Evolutionary conservation across 768 basidiomycete species (phyloP).

Genomic region (Leccinum ochraceum): DNA sequence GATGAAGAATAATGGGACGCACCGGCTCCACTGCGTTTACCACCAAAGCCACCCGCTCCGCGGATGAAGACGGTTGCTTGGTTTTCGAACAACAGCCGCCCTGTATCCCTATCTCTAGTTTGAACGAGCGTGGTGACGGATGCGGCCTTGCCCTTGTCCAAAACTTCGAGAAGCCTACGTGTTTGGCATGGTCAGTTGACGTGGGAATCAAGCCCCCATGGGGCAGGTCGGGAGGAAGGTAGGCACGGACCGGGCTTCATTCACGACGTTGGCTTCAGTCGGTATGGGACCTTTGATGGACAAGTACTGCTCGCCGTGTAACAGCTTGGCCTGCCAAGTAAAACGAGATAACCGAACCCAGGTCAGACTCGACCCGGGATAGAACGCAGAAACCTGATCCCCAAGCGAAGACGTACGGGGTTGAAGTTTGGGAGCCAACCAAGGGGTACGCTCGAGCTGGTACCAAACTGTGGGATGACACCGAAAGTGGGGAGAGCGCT

Average conservation of each 20-base stretch:
- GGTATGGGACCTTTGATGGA: conserved; percentile 86
- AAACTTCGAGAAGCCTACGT: conserved; percentile 68
- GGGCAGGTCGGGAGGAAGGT: conserved; percentile 18
- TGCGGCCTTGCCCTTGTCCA: conserved; percentile 93
- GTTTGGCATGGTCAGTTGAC: conserved; percentile 8
- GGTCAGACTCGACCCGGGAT: background rate
- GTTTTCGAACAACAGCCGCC: conserved; percentile 86
- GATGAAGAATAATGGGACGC: conserved; percentile 19
- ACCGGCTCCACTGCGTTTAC: conserved; percentile 84
- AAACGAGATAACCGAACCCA: background rate
- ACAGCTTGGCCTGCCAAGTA: conserved; percentile 74
- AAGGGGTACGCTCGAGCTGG: conserved; percentile 63
- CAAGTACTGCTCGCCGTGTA: conserved; percentile 97
- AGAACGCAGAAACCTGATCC: background rate
- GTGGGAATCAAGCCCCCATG: background rate
- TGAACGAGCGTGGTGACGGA: conserved; percentile 78
- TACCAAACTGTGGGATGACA: conserved; percentile 87
- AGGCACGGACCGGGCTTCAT: conserved; percentile 57
- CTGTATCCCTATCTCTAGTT: conserved; percentile 78
- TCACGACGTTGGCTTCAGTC: conserved; percentile 78
- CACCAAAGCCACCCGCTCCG: conserved; percentile 95
- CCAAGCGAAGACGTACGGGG: conserved; percentile 54
- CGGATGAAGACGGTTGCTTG: conserved; percentile 91
- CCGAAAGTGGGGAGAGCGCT: conserved; percentile 90
- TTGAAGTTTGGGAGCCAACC: conserved; percentile 97